Evolutionary conservation across 768 basidiomycete species (phyloP), one percentile per base, ranked within the genome.

Genomic region (Trametes villosa): DNA sequence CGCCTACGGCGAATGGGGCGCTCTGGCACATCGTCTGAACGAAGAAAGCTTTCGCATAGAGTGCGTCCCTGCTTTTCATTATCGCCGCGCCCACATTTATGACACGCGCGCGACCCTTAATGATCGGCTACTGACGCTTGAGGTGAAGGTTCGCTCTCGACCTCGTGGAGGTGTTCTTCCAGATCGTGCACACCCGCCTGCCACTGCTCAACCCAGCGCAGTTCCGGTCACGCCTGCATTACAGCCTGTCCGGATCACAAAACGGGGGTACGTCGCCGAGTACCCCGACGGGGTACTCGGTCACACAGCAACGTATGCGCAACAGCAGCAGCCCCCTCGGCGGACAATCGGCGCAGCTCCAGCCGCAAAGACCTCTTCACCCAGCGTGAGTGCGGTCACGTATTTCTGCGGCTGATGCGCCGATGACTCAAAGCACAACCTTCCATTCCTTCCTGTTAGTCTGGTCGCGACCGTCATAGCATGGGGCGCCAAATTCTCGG

Each of bases 81-180:
- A 9, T 31, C 51, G 29, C 20, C 51, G 42, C 33, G 36, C 26
- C 51, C n/a, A 26, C 44, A n/a, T 33, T 29, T 44, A 31, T 48
- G 53, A 24, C 38, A 44, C 20, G 17, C 44, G 47, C 22, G 38
- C 57, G 63, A 31, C 65, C 66, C 55, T 54, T 12, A 15, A 40
- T 57, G 44, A 63, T 65, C 56, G 42, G 53, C 47, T 29, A n/a
- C 51, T 55, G 26, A 63, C 65, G 44, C 46, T 67, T 45, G 60
- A 34, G 65, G 66, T 52, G 57, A 70, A 97, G 95, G 75, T 92
- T 98, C 69, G 90, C 94, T 3, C 85, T 90, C 53, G 94, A 98
- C 76, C 87, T 97, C 53, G 87, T 96, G 69, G 94, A 97, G 75
- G 93, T 96, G 45, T 98, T 89, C 77, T 96, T 96, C 72, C 92